phyloP scores from a whole-genome alignment of 2,329 filamentous ascomycete genomes.

The Harringtonia aguacate region DNA sequence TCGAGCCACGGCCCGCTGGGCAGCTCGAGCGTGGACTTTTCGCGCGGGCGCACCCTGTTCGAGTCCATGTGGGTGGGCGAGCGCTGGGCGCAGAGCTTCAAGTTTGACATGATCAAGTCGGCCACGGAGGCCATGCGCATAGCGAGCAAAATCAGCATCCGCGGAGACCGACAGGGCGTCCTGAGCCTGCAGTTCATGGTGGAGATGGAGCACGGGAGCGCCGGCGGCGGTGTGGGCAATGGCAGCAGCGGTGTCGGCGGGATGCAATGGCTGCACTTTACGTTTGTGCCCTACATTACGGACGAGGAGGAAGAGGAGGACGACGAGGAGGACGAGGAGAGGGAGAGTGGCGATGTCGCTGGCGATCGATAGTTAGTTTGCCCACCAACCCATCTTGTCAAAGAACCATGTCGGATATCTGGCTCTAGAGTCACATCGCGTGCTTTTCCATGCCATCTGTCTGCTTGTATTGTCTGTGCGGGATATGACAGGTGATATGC shows the following conservation, averaged over 20 bases:
- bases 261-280: slow-evolving; percentile 70
- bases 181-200: slow-evolving; percentile 95
- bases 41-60: slow-evolving; percentile 53
- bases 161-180: slow-evolving; percentile 81
- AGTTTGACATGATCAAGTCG: slow-evolving; percentile 76
- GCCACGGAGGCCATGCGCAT: slow-evolving; percentile 88
- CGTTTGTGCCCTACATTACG: slow-evolving; percentile 65
- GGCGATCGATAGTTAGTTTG: background rate
- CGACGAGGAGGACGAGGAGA: slow-evolving; percentile 20
- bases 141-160: slow-evolving; percentile 83
- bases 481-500: background rate
- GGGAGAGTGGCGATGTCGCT: slow-evolving; percentile 3
- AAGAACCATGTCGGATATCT: no score
- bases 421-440: no score
- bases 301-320: slow-evolving; percentile 38
- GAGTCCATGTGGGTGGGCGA: slow-evolving; percentile 61
- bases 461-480: no score
- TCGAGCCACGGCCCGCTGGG: slow-evolving; percentile 51
- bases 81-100: slow-evolving; percentile 62
- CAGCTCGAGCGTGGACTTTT: slow-evolving; percentile 56
- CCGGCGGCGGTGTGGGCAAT: background rate
- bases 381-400: no score
- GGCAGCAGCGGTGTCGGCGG: background rate
- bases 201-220: slow-evolving; percentile 49
- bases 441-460: no score